Conservation (phyloP, 768 basidiomycete species). For the Mycena vitilis region DNA sequence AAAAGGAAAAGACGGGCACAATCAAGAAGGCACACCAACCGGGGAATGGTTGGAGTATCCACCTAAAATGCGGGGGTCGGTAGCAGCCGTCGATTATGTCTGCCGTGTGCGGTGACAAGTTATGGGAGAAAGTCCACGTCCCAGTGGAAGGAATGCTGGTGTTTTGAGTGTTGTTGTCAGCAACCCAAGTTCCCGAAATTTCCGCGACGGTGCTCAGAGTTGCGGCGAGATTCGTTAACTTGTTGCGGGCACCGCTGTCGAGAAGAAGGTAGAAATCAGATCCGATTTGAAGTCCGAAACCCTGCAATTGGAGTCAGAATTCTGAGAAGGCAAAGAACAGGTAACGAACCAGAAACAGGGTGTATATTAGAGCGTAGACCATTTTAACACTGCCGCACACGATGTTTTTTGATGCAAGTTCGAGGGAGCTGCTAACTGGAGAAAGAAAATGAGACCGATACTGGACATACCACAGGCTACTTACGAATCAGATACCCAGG, state of each 20-base stretch:
- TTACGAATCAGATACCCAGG: conserved; percentile 88
- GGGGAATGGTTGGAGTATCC: conserved; percentile 88
- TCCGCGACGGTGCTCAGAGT: conserved; percentile 60
- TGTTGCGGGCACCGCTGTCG: conserved; percentile 65
- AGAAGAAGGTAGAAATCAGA: conserved; percentile 83
- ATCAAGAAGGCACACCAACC: conserved; percentile 81
- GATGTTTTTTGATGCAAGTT: conserved; percentile 88
- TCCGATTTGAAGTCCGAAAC: conserved; percentile 87
- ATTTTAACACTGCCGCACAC: conserved; percentile 88
- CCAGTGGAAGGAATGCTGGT: conserved; percentile 61
- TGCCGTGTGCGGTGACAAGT: conserved; percentile 54
- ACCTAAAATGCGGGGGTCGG: conserved; percentile 70
- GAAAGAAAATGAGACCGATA: conserved; percentile 23
- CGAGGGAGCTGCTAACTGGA: conserved; percentile 81
- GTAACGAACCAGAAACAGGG: conserved; percentile 70
- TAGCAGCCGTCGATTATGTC: conserved; percentile 77
- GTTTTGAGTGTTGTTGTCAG: conserved; percentile 64
- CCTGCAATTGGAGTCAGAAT: conserved; percentile 48
- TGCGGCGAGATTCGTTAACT: conserved; percentile 65
- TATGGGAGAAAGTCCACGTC: conserved; percentile 75
- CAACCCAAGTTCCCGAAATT: conserved; percentile 74
- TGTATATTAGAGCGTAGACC: conserved; percentile 91
- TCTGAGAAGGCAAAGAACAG: background rate
- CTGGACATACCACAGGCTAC: conserved; percentile 39
- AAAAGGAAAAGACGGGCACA: conserved; percentile 78